Conservation (phyloP, 805 yeast species). For the Wickerhamomyces bovis region DNA sequence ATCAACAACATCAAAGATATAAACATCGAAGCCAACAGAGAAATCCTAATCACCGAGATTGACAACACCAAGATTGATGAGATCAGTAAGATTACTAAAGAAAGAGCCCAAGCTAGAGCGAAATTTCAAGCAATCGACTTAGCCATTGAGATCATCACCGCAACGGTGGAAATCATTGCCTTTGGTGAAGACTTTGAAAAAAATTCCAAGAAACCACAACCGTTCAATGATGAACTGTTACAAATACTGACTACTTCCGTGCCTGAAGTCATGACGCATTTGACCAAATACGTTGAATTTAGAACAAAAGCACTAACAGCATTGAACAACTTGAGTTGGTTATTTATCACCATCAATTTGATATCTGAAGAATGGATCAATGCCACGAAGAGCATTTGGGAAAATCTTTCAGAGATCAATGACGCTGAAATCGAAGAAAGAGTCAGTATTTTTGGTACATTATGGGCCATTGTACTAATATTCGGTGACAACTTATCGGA, state of each 20-base stretch:
- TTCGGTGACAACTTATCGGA: conserved; percentile 12
- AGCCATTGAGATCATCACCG: conserved; percentile 69
- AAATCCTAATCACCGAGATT: conserved; percentile 19
- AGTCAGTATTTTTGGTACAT: conserved; percentile 33
- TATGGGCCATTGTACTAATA: conserved; percentile 38
- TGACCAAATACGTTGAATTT: conserved; percentile 39
- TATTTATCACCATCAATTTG: conserved; percentile 23
- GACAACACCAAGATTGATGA: conserved; percentile 28
- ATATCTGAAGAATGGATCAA: conserved; percentile 6
- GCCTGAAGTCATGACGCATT: conserved; percentile 34
- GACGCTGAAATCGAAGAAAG: conserved; percentile 25
- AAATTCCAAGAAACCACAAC: conserved; percentile 1
- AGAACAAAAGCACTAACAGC: conserved; percentile 54
- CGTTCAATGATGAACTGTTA: conserved; percentile 13
- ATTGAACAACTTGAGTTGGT: conserved; percentile 69
- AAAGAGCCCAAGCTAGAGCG: conserved; percentile 40
- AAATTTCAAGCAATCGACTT: conserved; percentile 62
- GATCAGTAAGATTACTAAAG: conserved; percentile 32
- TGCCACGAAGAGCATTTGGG: conserved; percentile 7
- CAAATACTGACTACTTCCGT: conserved; percentile 17
- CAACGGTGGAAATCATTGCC: conserved; percentile 56
- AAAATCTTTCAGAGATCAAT: conserved; percentile 11
- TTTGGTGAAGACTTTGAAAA: conserved; percentile 11
- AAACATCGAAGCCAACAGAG: conserved; percentile 28
- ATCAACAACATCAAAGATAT: conserved; percentile 25